phyloP scores from a whole-genome alignment of 2,329 filamentous ascomycete species.

The Penicillium sp. region DNA sequence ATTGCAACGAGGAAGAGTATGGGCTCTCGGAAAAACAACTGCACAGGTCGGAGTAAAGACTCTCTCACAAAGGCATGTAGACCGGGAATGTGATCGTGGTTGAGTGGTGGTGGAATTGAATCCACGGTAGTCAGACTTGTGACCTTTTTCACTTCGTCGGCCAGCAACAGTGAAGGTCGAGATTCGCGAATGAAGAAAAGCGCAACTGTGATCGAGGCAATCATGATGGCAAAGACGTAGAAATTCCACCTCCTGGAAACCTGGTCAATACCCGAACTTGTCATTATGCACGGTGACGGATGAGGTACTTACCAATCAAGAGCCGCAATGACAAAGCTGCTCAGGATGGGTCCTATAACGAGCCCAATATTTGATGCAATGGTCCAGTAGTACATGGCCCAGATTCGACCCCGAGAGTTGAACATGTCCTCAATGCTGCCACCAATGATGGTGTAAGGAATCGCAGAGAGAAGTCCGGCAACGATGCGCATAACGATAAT shows the following conservation, averaged over 20 bases:
- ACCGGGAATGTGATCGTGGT: slow-evolving; percentile 44
- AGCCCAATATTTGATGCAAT: slow-evolving; percentile 46
- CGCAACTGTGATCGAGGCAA: slow-evolving; percentile 35
- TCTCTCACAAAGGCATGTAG: slow-evolving; percentile 40
- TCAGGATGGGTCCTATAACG: slow-evolving; percentile 47
- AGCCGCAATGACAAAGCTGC: slow-evolving; percentile 41
- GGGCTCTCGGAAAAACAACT: slow-evolving; percentile 50
- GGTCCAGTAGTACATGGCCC: slow-evolving; percentile 51
- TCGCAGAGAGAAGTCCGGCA: slow-evolving; percentile 49
- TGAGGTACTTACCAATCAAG: slow-evolving; percentile 39
- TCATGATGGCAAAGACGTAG: slow-evolving; percentile 44
- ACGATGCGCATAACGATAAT: slow-evolving; percentile 47
- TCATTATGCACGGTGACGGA: neutral
- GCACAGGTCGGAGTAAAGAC: slow-evolving; percentile 44
- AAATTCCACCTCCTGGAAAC: slow-evolving; percentile 48
- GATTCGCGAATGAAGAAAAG: slow-evolving; percentile 46
- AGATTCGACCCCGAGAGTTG: slow-evolving; percentile 48
- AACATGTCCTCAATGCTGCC: slow-evolving; percentile 55
- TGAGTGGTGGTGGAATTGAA: slow-evolving; percentile 27
- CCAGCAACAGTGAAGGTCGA: slow-evolving; percentile 47
- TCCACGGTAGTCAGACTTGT: slow-evolving; percentile 18
- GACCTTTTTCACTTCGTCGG: slow-evolving; percentile 34
- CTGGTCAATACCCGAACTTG: neutral
- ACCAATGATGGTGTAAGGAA: slow-evolving; percentile 50
- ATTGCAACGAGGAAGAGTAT: slow-evolving; percentile 48